Percentiles rank a stretch among this genome's conserved stretches.
These are phyloP conservation scores for Usnea hakonensis DNA, from an alignment of 495 filamentous ascomycete genomes.

Conservation along the genomic window DNA sequence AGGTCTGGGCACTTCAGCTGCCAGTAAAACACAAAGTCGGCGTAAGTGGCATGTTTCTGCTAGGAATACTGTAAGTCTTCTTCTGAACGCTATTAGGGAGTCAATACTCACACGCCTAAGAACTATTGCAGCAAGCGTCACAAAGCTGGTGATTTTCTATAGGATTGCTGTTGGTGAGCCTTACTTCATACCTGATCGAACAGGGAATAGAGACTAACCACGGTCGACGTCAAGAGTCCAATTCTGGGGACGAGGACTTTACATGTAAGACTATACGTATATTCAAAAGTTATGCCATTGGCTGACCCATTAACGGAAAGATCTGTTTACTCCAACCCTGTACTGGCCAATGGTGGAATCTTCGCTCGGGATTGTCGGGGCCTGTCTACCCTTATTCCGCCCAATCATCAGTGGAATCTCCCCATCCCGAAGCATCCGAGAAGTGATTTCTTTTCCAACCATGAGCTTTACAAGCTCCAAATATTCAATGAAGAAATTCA, in stretches of 20 bases:
- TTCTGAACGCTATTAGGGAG: not conserved
- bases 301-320: not conserved
- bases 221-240: not conserved
- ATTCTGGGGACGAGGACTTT: constrained; percentile 2
- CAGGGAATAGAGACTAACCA: not conserved
- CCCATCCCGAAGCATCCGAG: not conserved
- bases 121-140: not conserved
- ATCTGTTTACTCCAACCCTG: constrained; percentile 1
- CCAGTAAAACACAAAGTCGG: not conserved
- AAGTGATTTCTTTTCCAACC: not conserved
- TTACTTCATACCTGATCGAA: not conserved
- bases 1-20: constrained; percentile 11
- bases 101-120: not conserved
- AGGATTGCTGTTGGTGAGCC: not conserved
- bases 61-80: constrained; percentile 1
- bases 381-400: not conserved
- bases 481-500: not conserved
- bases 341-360: constrained; percentile 9
- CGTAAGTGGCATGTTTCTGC: constrained; percentile 2
- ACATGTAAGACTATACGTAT: not conserved
- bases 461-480: not conserved
- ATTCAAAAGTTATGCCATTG: not conserved
- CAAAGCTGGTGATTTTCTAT: constrained; percentile 7
- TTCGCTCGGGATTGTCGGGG: constrained; percentile 4
- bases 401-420: not conserved